Evolutionary conservation across 148 eudicot genomes (phyloP).

Genomic region (Nyssa sinensis): DNA sequence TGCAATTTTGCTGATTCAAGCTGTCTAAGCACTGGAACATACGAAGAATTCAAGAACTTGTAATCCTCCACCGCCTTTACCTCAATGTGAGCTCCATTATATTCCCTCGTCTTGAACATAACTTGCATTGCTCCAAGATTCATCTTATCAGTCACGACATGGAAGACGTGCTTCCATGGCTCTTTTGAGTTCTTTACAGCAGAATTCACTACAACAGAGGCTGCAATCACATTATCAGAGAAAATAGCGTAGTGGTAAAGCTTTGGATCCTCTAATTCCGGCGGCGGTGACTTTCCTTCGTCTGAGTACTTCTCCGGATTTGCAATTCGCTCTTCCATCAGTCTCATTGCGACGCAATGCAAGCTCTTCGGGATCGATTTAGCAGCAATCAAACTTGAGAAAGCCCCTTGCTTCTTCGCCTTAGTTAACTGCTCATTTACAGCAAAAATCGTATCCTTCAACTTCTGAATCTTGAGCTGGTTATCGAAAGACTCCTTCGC

Average conservation of each 20-base stretch:
- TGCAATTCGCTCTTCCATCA: constrained; percentile 89
- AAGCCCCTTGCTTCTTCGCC: constrained; percentile 95
- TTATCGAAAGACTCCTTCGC: constrained; percentile 91
- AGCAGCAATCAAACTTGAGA: constrained; percentile 93
- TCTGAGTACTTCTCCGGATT: constrained; percentile 71
- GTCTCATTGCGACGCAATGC: constrained; percentile 82
- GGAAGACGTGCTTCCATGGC: constrained; percentile 86
- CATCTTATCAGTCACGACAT: constrained; percentile 96
- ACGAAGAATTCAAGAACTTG: constrained; percentile 80
- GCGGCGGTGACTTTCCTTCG: constrained; percentile 60
- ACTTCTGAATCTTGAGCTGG: constrained; percentile 93
- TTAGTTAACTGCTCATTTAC: constrained; percentile 78
- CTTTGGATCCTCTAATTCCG: constrained; percentile 79
- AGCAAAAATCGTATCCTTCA: constrained; percentile 78
- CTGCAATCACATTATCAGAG: constrained; percentile 87
- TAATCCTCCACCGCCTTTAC: constrained; percentile 93
- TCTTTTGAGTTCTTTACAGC: constrained; percentile 85
- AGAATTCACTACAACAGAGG: constrained; percentile 91
- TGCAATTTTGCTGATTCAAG: constrained; percentile 86
- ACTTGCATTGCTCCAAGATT: constrained; percentile 98
- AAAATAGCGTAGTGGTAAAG: constrained; percentile 90
- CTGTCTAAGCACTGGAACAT: constrained; percentile 88
- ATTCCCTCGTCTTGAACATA: constrained; percentile 87
- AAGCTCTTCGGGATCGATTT: constrained; percentile 93
- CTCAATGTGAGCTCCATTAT: constrained; percentile 85